These are phyloP conservation scores for Apophysomyces trapeziformis DNA, from an alignment of 371 early-diverging fungal species.

Conservation along the genomic window DNA sequence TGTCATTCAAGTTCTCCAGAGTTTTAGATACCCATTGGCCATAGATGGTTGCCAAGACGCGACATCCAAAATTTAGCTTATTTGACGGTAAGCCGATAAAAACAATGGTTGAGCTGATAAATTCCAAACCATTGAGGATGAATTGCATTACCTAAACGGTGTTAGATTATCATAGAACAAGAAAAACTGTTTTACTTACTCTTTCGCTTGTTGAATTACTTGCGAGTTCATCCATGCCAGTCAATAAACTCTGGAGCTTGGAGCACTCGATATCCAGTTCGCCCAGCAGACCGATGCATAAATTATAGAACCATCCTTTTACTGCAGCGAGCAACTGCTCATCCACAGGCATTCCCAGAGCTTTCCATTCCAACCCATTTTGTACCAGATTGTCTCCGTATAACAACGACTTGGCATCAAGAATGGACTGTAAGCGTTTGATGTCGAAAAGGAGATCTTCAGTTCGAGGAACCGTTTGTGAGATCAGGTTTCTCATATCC, in stretches of 20 bases:
- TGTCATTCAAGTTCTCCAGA: constrained; percentile 32
- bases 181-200: constrained; percentile 19
- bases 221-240: constrained; percentile 31
- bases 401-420: constrained; percentile 33
- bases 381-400: constrained; percentile 49
- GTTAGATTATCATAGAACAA: background rate
- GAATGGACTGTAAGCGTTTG: constrained; percentile 32
- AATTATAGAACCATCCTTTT: constrained; percentile 44
- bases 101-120: constrained; percentile 32
- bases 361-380: constrained; percentile 53
- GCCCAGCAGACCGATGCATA: constrained; percentile 34
- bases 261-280: constrained; percentile 45
- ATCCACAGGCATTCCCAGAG: constrained; percentile 52
- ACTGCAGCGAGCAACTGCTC: constrained; percentile 38
- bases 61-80: constrained; percentile 35
- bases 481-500: constrained; percentile 44
- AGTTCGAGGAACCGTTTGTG: constrained; percentile 36
- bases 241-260: constrained; percentile 32
- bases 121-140: constrained; percentile 44
- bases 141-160: constrained; percentile 40
- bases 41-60: constrained; percentile 36
- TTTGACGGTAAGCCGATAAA: constrained; percentile 39
- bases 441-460: constrained; percentile 42
- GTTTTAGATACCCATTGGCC: constrained; percentile 44
- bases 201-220: constrained; percentile 35